Evolutionary conservation across 2,329 filamentous ascomycete species (phyloP), one percentile per base, ranked within the genome.

Genomic region (Leptographium flavum): DNA sequence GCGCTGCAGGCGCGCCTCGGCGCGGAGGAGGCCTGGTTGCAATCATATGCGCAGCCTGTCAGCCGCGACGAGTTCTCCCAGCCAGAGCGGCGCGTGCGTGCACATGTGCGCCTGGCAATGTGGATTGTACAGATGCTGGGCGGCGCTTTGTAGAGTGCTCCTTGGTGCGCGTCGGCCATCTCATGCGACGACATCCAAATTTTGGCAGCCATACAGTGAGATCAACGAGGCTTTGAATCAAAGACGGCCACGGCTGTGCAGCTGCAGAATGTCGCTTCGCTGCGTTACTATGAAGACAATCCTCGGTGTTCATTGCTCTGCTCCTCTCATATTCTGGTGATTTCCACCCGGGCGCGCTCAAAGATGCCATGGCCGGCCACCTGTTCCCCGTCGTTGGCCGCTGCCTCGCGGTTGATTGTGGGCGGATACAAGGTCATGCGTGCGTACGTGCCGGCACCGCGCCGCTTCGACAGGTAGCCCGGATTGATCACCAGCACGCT

Each of bases 401-500:
- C 74, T 70, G 0, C 79, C 72, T 1, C 65, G 70, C 36, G 83
- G 39, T 31, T 28, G 28, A 22, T 19, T 2, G 52, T 6, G 14
- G 81, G 76, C 2, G 84, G 79, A 51, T 84, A 73, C 7, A 96
- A 64, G 19, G 76, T 76, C 70, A 98, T 74, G 42, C 81, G 79
- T 1, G 87, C 85, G 60, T 83, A 96, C 1, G 87, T 94, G 6
- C 92, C 92, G 0, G 88, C 73, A 1, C 81, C 87, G 48, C 79
- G 80, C 46, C 84, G 78, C 64, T 94, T 95, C 15, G 87, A 92
- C 30, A 94, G 65, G 42, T 78, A 81, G 5, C 92, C 90, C 0
- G 92, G 90, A 60, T 98, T 98, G 56, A 98, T 82, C 13, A 87
- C 79, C 7, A 96, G 64, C 0, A 95, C 87, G 53, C 82, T 86